Base-by-base conservation (phyloP, 2,329 filamentous ascomycete genomes). In the Ilyonectria robusta region DNA sequence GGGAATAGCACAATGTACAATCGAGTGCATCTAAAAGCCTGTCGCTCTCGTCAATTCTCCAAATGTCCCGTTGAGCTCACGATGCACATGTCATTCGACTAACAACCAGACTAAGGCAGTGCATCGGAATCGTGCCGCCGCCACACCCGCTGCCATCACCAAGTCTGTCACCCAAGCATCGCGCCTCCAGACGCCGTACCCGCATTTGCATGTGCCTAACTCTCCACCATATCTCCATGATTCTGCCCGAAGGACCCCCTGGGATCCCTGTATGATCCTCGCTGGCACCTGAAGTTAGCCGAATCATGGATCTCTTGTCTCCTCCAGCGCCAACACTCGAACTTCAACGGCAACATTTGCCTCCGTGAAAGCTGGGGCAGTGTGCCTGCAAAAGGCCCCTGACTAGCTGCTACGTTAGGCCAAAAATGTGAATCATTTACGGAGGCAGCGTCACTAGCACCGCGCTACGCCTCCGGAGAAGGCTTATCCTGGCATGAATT, bases 101-200 rank as follows among this genome's bases (percentile, higher is more conserved):
- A 29, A 29, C 15, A 23, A 47, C 21, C 13, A 47, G 26, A 17
- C 47, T 31, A 50, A 50, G 47, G 26, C 15, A n/a, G 47, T 31
- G 8, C 15, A 15, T 31, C 29, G 11, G 3, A 26, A 31, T 56
- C 13, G 19, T 56, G 33, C 11, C 19, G 21, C 55, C 59, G 62
- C 62, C 62, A 65, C 62, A 26, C 56, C 62, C 63, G 63, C 59
- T 17, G 35, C 63, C 58, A 57, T 54, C 23, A 23, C 26, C 29
- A 37, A 46, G 29, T 17, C 26, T 35, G n/a, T 48, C 42, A 29
- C 31, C 23, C 29, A 8, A 21, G 47, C 31, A 37, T 40, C 21
- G 6, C 10, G 21, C 44, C 35, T 37, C 6, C 19, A 2, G 15
- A 61, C 42, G 57, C 53, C 57, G 53, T 50, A 35, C 37, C 56